Evolutionary conservation across 768 basidiomycete species (phyloP), one percentile per base, ranked within the genome.

Genomic region (Lentinula lateritia): DNA sequence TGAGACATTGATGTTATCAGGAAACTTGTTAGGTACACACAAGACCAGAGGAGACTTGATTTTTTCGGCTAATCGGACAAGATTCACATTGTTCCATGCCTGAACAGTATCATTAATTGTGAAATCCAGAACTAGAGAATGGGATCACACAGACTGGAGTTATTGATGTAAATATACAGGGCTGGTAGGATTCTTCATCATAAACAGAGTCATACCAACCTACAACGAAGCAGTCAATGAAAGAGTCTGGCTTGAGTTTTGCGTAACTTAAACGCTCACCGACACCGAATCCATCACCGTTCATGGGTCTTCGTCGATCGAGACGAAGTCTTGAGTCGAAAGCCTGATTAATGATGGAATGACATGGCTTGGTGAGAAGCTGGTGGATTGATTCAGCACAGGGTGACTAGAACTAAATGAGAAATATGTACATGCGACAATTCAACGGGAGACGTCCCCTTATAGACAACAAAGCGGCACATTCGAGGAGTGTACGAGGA

Each of bases 261-360:
- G 28, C 28, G 32, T 41, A 1, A 39, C 18, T 13, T 39, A 2
- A 6, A 28, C 52, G 66, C 88, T 62, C 65, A 92, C 92, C 92
- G 16, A 98, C 93, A 34, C 96, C 96, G 72, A 98, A 98, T 0
- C 96, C 96, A 71, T 98, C 95, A 8, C 93, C 92, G 66, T 94
- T 94, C 74, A 94, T 93, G n/a, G 92, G 93, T 63, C 92, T 75
- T 60, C 92, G 80, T 65, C 77, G 81, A 69, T 94, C 92, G 57
- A 93, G 72, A 18, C 96, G 85, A 36, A 99, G 79, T 7, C 95
- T 83, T 20, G 93, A 95, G 75, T 98, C 96, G 68, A 94, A 95
- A 0, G 96, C 94, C 76, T 97, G 94, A 72, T 96, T 96, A 72
- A 95, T 97, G 76, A 98, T 97, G 3, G 92, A 93, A 76, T 98